phyloP scores from a whole-genome alignment of 108 stramenopile species.

The Hondaea fermentalgiana region DNA sequence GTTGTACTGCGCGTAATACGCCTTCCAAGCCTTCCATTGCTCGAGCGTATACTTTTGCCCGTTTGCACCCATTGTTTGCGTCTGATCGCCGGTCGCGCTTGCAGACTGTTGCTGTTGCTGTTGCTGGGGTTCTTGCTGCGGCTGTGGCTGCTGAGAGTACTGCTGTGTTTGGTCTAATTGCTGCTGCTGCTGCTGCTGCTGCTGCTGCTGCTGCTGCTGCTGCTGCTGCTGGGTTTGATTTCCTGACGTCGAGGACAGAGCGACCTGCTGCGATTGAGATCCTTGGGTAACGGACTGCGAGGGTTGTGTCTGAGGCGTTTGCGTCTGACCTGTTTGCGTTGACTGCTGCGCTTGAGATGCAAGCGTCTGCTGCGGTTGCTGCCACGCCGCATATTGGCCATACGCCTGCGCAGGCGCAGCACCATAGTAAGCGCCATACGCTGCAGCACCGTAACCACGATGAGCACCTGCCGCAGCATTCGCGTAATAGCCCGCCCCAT shows the following conservation, averaged over 20 bases:
- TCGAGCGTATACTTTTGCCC: conserved; percentile 1
- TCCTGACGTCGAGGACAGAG: neutral
- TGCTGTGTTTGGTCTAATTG: neutral
- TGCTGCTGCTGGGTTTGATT: neutral
- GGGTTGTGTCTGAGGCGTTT: neutral
- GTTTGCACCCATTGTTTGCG: neutral
- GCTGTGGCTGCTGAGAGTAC: neutral
- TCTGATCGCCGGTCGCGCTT: no score
- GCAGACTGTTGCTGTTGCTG: neutral
- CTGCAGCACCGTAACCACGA: neutral
- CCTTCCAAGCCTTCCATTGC: neutral
- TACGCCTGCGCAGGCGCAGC: neutral
- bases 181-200: neutral
- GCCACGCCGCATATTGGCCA: neutral
- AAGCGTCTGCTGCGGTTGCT: neutral
- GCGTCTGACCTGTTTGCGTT: neutral
- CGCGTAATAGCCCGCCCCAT: neutral
- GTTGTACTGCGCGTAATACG: neutral
- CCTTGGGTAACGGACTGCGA: neutral
- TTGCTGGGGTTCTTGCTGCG: neutral
- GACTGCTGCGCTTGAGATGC: neutral
- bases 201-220: no score
- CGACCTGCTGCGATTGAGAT: neutral
- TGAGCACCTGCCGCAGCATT: neutral
- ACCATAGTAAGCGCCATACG: neutral